Evolutionary conservation across 192 early-diverging fungal genomes (phyloP).

Genomic region (Entrophospora sp.): DNA sequence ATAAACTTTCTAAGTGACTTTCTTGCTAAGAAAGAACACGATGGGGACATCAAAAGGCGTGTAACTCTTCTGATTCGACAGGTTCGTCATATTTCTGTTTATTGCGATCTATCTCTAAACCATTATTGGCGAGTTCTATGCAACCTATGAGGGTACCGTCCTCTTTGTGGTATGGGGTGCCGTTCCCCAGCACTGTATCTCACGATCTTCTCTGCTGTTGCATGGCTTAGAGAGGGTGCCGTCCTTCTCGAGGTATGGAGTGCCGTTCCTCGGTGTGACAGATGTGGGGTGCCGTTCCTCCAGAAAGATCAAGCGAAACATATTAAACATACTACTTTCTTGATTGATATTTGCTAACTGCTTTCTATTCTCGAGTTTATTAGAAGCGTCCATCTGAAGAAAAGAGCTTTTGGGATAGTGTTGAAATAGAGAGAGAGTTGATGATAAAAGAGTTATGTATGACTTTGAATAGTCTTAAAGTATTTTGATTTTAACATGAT

Average conservation of each 20-base stretch:
- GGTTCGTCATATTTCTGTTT: neutral
- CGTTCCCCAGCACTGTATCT: neutral
- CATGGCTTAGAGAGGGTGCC: neutral
- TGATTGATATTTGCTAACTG: neutral
- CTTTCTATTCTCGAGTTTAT: too few relatives aligned
- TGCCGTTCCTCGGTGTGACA: neutral
- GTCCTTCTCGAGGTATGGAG: neutral
- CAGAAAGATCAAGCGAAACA: neutral
- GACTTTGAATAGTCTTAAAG: neutral
- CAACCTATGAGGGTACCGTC: neutral
- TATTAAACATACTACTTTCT: neutral
- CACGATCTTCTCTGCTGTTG: slow-evolving; percentile 10
- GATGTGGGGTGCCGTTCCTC: neutral
- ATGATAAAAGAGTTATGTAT: neutral
- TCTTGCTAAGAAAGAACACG: neutral
- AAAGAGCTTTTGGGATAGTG: neutral
- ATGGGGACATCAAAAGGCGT: neutral
- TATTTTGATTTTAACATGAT: neutral
- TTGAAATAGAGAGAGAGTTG: neutral
- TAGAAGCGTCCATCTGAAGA: neutral
- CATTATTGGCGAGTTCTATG: neutral
- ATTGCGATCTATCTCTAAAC: neutral
- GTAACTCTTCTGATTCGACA: neutral
- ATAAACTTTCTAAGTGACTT: neutral
- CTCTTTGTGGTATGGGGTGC: neutral